These are phyloP conservation scores for Lactarius hengduanensis DNA, from an alignment of 768 basidiomycete genomes.

Conservation along the genomic window DNA sequence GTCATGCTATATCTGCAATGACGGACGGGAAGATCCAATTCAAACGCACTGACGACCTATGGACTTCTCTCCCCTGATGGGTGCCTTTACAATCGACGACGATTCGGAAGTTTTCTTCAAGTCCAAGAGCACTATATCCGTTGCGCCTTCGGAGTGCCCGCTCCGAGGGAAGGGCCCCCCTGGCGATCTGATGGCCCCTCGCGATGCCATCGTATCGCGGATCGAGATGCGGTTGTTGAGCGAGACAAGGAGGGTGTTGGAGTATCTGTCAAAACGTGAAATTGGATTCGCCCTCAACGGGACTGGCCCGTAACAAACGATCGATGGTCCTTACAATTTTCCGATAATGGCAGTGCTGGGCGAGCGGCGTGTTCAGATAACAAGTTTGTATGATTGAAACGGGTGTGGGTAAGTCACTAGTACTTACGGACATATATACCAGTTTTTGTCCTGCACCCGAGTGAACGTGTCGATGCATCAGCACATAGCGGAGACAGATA, in stretches of 20 bases:
- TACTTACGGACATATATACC: no score
- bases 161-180: background rate
- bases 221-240: constrained; percentile 27
- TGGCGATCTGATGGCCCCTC: background rate
- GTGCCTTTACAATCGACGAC: background rate
- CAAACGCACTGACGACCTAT: background rate
- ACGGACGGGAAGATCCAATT: no score
- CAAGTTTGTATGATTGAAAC: no score
- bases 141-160: background rate
- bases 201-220: background rate
- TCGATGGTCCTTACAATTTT: no score
- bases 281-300: no score
- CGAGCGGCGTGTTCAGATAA: no score
- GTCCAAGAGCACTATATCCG: background rate
- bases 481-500: no score
- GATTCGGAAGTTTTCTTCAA: background rate
- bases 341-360: no score
- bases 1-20: background rate
- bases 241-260: constrained; percentile 33
- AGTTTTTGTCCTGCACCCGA: no score
- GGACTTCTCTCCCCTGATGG: background rate
- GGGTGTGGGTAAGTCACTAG: no score
- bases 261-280: constrained; percentile 12
- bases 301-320: no score
- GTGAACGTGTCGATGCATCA: no score